These are phyloP conservation scores for Magnaporthiopsis rhizophila DNA, from an alignment of 2,329 filamentous ascomycete genomes.

Conservation along the genomic window DNA sequence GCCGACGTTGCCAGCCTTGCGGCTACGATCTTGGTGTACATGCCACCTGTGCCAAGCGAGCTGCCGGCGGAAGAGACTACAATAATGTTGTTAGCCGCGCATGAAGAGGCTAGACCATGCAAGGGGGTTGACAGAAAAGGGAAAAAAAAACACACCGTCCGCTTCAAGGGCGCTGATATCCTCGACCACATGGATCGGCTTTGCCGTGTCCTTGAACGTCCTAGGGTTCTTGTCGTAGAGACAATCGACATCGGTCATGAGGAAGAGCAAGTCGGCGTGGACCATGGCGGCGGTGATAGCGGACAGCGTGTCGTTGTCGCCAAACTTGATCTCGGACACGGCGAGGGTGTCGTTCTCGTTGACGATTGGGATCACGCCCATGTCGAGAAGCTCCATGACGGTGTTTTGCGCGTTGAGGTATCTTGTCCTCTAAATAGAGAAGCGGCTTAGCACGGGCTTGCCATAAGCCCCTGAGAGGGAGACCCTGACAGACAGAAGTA, in stretches of 20 bases:
- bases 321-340: constrained; percentile 98
- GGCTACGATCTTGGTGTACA: constrained; percentile 95
- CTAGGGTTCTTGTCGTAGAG: constrained; percentile 95
- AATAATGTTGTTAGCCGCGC: constrained; percentile 2
- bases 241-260: constrained; percentile 99
- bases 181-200: constrained; percentile 84
- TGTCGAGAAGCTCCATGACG: constrained; percentile 78
- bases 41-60: constrained; percentile 84
- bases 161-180: constrained; percentile 77
- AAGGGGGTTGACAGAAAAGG: neutral
- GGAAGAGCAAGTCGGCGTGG: constrained; percentile 88
- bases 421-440: constrained; percentile 59
- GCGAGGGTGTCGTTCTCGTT: constrained; percentile 98
- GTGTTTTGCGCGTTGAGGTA: constrained; percentile 97
- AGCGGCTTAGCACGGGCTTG: neutral
- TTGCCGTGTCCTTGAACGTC: constrained; percentile 66
- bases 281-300: constrained; percentile 97
- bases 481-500: neutral
- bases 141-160: constrained; percentile 48
- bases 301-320: constrained; percentile 95
- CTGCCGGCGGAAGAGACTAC: constrained; percentile 82
- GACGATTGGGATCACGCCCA: constrained; percentile 96
- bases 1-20: constrained; percentile 87
- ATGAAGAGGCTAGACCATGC: neutral
- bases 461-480: constrained; percentile 9